Evolutionary conservation across 2,329 filamentous ascomycete genomes (phyloP), one percentile per base, ranked within the genome.

Genomic region (Microdochium paspali): DNA sequence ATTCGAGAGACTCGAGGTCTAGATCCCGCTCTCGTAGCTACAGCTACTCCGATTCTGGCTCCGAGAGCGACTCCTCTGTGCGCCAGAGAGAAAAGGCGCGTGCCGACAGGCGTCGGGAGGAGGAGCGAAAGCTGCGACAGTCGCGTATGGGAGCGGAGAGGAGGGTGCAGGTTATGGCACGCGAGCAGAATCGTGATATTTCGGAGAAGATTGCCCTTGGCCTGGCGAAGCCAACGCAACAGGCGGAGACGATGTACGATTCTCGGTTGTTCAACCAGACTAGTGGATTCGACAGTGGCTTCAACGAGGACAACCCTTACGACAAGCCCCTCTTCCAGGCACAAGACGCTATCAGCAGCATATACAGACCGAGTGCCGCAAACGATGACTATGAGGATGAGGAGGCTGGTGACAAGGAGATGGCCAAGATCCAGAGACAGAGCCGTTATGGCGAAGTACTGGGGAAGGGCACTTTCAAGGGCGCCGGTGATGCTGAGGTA

Each of bases 301-400:
- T 96, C 76, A 98, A 98, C 65, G 93, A 98, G 66, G 93, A 98
- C 65, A 93, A 98, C 61, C 82, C 84, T 0, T 98, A 97, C 69
- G 93, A 97, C 66, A 97, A 97, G 68, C 93, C 93, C 20, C 73
- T 98, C 7, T 98, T 98, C 63, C 90, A 90, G 1, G 91, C 93
- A 13, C 90, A 96, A 63, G 91, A 97, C 61, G 91, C 89, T 9
- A 89, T 96, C 58, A 93, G 81, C 69, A 91, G 84, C 64, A 97
- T 98, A 55, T 98, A 98, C 67, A 79, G 90, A 28, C 89, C 91
- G 1, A 40, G 35, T 18, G 79, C 79, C 21, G 80, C 85, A 23
- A 82, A 84, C 48, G 80, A 84, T 58, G 87, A 89, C 42, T 84
- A 82, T 15, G 85, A 87, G 18, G 85, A 86, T 48, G 88, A 89